phyloP scores from a whole-genome alignment of 352 stramenopile genomes.

The Paralagenidium karlingii region DNA sequence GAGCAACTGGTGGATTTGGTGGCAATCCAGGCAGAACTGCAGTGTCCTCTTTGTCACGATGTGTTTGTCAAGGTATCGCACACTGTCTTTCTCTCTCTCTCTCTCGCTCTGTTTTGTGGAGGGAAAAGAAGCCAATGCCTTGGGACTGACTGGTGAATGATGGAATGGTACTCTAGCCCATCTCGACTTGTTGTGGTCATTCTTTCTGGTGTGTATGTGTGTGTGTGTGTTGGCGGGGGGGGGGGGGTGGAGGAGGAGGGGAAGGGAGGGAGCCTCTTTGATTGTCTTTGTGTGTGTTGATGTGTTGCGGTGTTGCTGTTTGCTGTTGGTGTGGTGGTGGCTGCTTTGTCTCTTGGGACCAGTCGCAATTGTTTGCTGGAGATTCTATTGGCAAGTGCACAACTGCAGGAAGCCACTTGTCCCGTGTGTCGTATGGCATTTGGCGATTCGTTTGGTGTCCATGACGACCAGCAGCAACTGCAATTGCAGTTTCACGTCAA shows the following conservation, averaged over 20 bases:
- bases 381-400: constrained; percentile 22
- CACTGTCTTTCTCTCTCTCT: background rate
- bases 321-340: no score
- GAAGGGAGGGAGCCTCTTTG: no score
- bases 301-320: no score
- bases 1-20: no score
- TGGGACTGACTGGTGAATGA: no score
- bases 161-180: constrained; percentile 10
- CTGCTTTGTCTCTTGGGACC: no score
- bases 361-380: constrained; percentile 41
- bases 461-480: constrained; percentile 8
- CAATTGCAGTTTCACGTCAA: constrained; percentile 36
- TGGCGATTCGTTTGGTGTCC: constrained; percentile 13
- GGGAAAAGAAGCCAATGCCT: no score
- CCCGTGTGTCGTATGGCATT: constrained; percentile 31
- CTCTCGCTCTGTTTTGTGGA: background rate
- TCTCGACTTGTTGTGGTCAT: constrained; percentile 28
- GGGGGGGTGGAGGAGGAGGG: no score
- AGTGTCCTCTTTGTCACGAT: constrained; percentile 45
- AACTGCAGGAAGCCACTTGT: constrained; percentile 35
- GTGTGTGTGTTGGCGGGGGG: background rate
- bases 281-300: no score
- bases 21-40: constrained; percentile 19
- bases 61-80: constrained; percentile 28
- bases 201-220: constrained; percentile 25